Evolutionary conservation across 306 rosid genomes (phyloP), one percentile per base, ranked within the genome.

Genomic region (Geum urbanum): DNA sequence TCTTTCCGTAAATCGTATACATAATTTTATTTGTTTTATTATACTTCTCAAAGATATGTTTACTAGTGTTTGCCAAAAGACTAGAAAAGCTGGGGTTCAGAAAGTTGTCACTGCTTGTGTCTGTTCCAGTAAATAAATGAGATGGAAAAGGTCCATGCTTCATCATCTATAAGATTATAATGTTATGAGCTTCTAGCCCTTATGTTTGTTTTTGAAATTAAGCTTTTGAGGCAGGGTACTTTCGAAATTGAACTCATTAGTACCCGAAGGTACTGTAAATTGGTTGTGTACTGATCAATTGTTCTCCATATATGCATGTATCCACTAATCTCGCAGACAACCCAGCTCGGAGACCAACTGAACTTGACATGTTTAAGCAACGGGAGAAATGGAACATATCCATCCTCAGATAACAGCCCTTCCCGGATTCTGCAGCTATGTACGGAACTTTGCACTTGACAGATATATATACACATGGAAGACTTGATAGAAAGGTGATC

Each of bases 331-430:
- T 32, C 74, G 81, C 80, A 90, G 96, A 69, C 89, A 24, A 66
- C 8, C 49, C 78, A 88, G 70, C 14, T 59, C 0, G 83, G 87
- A 80, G 84, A 84, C 44, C 85, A 84, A 67, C 79, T 90, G 69
- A 88, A 84, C 83, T 56, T 86, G 67, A 90, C 92, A 50, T 88
- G 95, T 64, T 6, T 78, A 75, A 73, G 87, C 83, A 86, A 74
- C 48, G 92, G 90, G 47, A 88, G 73, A 83, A 88, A 78, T 66
- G 46, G 22, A 44, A 49, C 67, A 8, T 83, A 37, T 66, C 61
- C 81, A 22, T 76, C 86, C 71, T 43, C 68, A 15, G 59, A 74
- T 57, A 50, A 18, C 51, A 77, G 76, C 74, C 49, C 86, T 41
- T 67, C 75, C 19, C 61, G 56, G 24, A 63, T 74, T 66, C 84